Conservation (phyloP, 352 stramenopile species). For the Phytophthora hibernalis region DNA sequence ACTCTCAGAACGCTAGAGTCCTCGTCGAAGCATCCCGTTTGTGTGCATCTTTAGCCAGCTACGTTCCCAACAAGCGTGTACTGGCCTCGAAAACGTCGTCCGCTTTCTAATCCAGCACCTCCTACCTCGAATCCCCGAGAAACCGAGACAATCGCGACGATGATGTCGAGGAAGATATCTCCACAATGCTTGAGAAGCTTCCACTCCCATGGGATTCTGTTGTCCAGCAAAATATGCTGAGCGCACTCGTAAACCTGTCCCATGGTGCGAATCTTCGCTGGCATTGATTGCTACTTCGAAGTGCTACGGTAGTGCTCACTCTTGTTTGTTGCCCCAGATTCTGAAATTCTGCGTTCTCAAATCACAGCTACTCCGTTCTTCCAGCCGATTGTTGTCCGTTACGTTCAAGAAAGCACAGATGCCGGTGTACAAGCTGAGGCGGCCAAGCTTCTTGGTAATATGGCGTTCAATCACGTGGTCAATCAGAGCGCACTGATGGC, state of each 20-base stretch:
- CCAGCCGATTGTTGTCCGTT: slow-evolving; percentile 54
- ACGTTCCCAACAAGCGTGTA: slow-evolving; percentile 71
- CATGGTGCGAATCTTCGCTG: slow-evolving; percentile 47
- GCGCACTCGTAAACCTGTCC: slow-evolving; percentile 73
- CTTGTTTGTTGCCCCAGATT: slow-evolving; percentile 46
- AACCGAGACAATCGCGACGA: slow-evolving; percentile 32
- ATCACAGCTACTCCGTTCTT: slow-evolving; percentile 71
- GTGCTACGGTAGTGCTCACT: slow-evolving; percentile 1
- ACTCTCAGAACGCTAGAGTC: slow-evolving; percentile 56
- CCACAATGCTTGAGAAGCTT: slow-evolving; percentile 40
- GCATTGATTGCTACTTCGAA: not conserved
- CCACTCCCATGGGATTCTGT: slow-evolving; percentile 46
- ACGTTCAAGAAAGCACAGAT: slow-evolving; percentile 52
- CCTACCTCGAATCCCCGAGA: slow-evolving; percentile 33
- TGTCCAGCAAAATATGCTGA: slow-evolving; percentile 57
- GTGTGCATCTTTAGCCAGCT: slow-evolving; percentile 57
- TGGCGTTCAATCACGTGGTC: slow-evolving; percentile 70
- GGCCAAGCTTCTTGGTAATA: slow-evolving; percentile 71
- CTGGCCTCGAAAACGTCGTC: slow-evolving; percentile 73
- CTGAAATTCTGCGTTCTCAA: slow-evolving; percentile 75
- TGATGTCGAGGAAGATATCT: slow-evolving; percentile 30
- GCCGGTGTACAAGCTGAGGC: slow-evolving; percentile 55
- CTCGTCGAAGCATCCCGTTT: slow-evolving; percentile 63
- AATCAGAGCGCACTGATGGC: slow-evolving; percentile 78
- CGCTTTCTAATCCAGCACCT: slow-evolving; percentile 54